These are phyloP conservation scores for Mortierella sp. DNA, from an alignment of 371 early-diverging fungal species.

Conservation along the genomic window DNA sequence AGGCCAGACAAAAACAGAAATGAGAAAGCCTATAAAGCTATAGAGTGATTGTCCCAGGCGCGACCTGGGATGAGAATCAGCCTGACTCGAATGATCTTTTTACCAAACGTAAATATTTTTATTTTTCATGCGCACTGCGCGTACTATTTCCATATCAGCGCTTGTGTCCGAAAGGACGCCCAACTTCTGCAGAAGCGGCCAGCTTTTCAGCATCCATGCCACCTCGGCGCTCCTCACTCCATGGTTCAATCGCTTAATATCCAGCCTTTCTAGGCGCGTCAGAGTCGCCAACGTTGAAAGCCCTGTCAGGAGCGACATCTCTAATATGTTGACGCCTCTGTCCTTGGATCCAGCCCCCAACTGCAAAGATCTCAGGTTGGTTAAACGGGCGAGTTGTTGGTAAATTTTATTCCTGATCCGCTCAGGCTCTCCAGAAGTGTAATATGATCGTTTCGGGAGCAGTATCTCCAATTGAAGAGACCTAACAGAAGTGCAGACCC, in stretches of 20 bases:
- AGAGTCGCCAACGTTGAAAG: constrained; percentile 14
- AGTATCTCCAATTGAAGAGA: constrained; percentile 29
- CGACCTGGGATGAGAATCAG: constrained; percentile 42
- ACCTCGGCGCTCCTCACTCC: constrained; percentile 25
- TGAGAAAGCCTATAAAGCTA: constrained; percentile 34
- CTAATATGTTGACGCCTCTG: constrained; percentile 35
- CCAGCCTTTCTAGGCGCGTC: constrained; percentile 15
- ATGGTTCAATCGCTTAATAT: constrained; percentile 35
- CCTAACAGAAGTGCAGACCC: constrained; percentile 20
- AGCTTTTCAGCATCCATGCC: constrained; percentile 27
- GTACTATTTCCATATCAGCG: constrained; percentile 24
- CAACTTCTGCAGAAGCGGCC: constrained; percentile 23
- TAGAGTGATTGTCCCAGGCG: constrained; percentile 39
- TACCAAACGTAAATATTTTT: constrained; percentile 26
- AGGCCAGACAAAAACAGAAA: background rate
- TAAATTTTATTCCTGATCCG: constrained; percentile 25
- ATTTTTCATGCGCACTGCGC: background rate
- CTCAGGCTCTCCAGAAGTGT: constrained; percentile 25
- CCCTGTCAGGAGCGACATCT: constrained; percentile 40
- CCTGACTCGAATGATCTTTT: constrained; percentile 8
- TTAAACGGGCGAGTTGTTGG: constrained; percentile 22
- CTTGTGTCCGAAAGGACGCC: constrained; percentile 30
- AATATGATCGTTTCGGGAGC: constrained; percentile 31
- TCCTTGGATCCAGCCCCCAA: constrained; percentile 37
- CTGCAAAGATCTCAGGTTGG: constrained; percentile 9